Percentiles rank a stretch among this genome's conserved stretches.
Conservation (phyloP, 208 protist species). For the Leishmania lainsoni region DNA sequence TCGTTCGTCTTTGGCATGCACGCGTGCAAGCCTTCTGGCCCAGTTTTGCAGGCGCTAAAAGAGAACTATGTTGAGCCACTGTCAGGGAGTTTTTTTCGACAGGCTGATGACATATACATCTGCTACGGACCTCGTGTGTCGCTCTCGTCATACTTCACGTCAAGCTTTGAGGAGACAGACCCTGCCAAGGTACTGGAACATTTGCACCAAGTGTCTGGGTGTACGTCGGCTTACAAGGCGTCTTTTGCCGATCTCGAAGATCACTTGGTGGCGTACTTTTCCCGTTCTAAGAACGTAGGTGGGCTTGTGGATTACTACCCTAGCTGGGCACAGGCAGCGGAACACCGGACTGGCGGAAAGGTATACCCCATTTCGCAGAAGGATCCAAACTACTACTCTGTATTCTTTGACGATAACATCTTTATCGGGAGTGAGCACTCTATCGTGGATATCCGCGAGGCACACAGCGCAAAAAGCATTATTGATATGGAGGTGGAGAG, state of each 20-base stretch:
- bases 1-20: constrained; percentile 77
- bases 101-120: constrained; percentile 64
- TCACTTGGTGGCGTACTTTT: constrained; percentile 59
- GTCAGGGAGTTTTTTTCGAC: constrained; percentile 74
- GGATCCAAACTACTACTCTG: constrained; percentile 43
- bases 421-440: constrained; percentile 80
- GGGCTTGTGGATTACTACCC: constrained; percentile 92
- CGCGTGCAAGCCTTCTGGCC: constrained; percentile 58
- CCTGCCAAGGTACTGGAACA: constrained; percentile 28
- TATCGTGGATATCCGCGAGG: constrained; percentile 86
- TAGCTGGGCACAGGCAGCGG: constrained; percentile 78
- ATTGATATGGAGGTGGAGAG: constrained; percentile 45
- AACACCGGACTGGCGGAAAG: constrained; percentile 80
- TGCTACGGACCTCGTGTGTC: constrained; percentile 68
- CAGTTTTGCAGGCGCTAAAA: constrained; percentile 47
- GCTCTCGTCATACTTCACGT: constrained; percentile 33
- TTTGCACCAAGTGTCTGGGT: constrained; percentile 50
- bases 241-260: constrained; percentile 55
- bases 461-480: constrained; percentile 42
- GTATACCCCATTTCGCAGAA: constrained; percentile 67
- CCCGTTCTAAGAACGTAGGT: constrained; percentile 57
- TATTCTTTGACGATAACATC: constrained; percentile 94
- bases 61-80: constrained; percentile 45
- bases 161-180: constrained; percentile 32
- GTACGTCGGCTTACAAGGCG: constrained; percentile 42